phyloP scores from a whole-genome alignment of 495 filamentous ascomycete species.

The Peziza echinospora region DNA sequence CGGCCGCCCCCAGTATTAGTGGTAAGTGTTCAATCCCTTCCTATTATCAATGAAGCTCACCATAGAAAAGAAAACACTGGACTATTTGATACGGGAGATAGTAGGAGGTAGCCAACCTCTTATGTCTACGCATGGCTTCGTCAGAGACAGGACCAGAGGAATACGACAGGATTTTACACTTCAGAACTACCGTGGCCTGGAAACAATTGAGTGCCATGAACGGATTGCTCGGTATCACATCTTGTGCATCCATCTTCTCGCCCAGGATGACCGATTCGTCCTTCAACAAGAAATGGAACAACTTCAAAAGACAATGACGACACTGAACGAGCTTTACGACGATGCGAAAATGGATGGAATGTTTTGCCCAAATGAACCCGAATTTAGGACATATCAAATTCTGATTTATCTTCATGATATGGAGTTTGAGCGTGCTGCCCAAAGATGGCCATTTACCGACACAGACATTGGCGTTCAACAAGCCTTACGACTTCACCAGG shows the following conservation, averaged over 20 bases:
- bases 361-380: conserved; percentile 47
- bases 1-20: conserved; percentile 55
- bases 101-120: conserved; percentile 42
- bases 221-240: conserved; percentile 83
- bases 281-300: conserved; percentile 85
- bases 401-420: conserved; percentile 62
- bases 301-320: conserved; percentile 65
- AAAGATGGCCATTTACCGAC: conserved; percentile 42
- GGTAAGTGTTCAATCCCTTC: too few species aligned
- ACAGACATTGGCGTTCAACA: conserved; percentile 36
- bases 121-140: conserved; percentile 48
- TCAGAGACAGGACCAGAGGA: conserved; percentile 84
- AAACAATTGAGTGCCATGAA: conserved; percentile 67
- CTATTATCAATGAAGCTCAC: neutral
- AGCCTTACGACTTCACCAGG: conserved; percentile 21
- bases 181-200: conserved; percentile 29
- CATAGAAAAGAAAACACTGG: conserved; percentile 32
- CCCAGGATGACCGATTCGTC: conserved; percentile 51
- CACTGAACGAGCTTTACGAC: conserved; percentile 47
- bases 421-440: conserved; percentile 50
- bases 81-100: conserved; percentile 64
- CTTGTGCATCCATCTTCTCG: conserved; percentile 63
- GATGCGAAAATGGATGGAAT: conserved; percentile 23
- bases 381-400: conserved; percentile 79
- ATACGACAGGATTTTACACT: conserved; percentile 90